Evolutionary conservation across 2,329 filamentous ascomycete species (phyloP), one percentile per base, ranked within the genome.

Genomic region (Knufia fluminis): DNA sequence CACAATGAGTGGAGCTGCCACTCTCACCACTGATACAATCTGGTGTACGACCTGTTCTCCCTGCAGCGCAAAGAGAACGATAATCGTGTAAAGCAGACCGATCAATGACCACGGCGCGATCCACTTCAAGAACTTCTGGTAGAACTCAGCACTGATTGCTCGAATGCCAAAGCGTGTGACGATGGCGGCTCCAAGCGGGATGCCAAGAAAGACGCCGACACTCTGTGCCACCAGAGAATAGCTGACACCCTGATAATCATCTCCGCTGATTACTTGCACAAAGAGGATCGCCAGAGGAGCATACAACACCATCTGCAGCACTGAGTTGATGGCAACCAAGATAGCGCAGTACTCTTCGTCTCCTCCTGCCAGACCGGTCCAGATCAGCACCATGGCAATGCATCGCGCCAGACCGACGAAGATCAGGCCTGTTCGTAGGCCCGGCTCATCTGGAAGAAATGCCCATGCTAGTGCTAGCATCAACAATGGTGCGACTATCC

Each of bases 331-430:
- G 10, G 83, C 83, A 0, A 88, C 85, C 1, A 88, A 75, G 46
- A 88, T 83, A 12, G 87, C 88, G 64, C 87, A 94, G 65, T 94
- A 94, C 57, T 94, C 83, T 4, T 66, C 70, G 56, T 94, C 84
- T 3, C 89, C 89, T 1, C 81, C 82, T 0, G 88, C 86, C 0
- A 88, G 70, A 3, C 78, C 79, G 0, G 80, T 92, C 88, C 86
- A 94, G 52, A 94, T 84, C 3, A 86, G 67, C 1, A 36, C 86
- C 88, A 94, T 94, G 26, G 87, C 88, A 54, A 94, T 94, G 59
- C 89, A 95, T 46, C 89, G 72, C 3, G 85, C 89, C 1, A 95
- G 70, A 0, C 89, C 88, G 0, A 95, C 88, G 4, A 94, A 77
- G 32, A 92, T 86, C 2, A 92, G 69, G 0, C 86, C 87, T 35